Conservation (phyloP, 805 yeast genomes). For the Yarrowia sp. region DNA sequence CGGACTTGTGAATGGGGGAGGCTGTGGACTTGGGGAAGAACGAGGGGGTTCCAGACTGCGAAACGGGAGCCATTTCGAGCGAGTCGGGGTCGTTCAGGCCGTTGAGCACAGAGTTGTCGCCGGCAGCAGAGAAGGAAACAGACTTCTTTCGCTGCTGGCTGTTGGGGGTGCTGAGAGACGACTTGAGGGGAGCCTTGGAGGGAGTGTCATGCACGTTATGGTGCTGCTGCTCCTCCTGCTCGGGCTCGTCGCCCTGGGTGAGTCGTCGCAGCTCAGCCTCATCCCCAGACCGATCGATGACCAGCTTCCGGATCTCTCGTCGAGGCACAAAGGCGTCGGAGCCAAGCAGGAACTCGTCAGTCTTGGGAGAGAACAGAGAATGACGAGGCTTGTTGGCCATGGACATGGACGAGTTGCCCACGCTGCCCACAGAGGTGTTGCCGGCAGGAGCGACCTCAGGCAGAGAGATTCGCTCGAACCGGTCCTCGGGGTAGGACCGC, state of each 20-base stretch:
- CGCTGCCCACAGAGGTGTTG: constrained; percentile 20
- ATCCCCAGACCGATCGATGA: constrained; percentile 56
- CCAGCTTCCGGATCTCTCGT: constrained; percentile 59
- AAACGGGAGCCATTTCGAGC: constrained; percentile 22
- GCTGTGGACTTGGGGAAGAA: constrained; percentile 38
- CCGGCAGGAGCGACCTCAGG: constrained; percentile 28
- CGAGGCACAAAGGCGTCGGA: constrained; percentile 77
- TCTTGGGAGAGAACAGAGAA: constrained; percentile 54
- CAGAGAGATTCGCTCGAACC: constrained; percentile 24
- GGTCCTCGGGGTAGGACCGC: constrained; percentile 33
- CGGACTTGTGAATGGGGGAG: constrained; percentile 18
- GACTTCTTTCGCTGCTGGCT: constrained; percentile 37
- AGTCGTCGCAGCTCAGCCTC: constrained; percentile 41
- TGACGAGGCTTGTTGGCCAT: constrained; percentile 28
- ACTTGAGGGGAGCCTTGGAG: constrained; percentile 31
- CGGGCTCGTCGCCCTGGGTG: constrained; percentile 30
- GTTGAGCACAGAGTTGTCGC: constrained; percentile 34
- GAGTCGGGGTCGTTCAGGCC: constrained; percentile 32
- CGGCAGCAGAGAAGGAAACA: constrained; percentile 30
- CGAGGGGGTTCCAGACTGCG: constrained; percentile 18
- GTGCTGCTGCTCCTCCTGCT: constrained; percentile 42
- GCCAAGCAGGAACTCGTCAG: constrained; percentile 72
- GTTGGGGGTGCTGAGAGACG: constrained; percentile 31
- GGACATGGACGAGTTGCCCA: constrained; percentile 8
- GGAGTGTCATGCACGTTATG: constrained; percentile 6